These are phyloP conservation scores for Mycogone perniciosa DNA, from an alignment of 2,329 filamentous ascomycete species.

Conservation along the genomic window DNA sequence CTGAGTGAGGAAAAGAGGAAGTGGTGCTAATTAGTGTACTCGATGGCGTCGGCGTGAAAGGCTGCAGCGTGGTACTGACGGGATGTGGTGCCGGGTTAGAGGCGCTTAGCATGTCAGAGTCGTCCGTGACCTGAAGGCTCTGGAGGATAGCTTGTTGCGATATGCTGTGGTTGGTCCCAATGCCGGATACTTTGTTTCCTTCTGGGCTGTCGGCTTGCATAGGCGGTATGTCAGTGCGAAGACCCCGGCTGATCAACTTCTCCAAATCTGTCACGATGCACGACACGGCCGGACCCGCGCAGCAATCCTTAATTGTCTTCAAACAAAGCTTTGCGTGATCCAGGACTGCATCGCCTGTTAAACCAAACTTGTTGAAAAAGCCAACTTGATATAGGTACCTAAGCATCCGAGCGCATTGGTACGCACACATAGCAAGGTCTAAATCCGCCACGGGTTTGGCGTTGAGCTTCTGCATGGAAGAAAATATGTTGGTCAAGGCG, in stretches of 20 bases:
- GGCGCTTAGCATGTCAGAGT: constrained; percentile 21
- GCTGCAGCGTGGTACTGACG: background rate
- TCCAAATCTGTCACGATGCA: constrained; percentile 45
- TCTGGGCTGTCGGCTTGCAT: constrained; percentile 15
- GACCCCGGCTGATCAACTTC: constrained; percentile 42
- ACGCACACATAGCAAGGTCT: constrained; percentile 49
- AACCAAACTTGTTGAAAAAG: constrained; percentile 33
- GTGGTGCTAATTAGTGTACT: constrained; percentile 14
- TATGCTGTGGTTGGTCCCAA: constrained; percentile 1
- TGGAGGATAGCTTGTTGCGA: constrained; percentile 19
- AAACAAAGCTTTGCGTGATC: constrained; percentile 47
- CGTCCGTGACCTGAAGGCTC: constrained; percentile 21
- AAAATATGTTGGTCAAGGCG: constrained; percentile 51
- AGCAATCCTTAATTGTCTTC: constrained; percentile 44
- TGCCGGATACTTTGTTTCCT: constrained; percentile 8
- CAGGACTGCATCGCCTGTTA: constrained; percentile 40
- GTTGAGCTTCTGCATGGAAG: constrained; percentile 43
- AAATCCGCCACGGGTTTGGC: constrained; percentile 48
- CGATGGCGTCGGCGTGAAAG: background rate
- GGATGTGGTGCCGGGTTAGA: background rate
- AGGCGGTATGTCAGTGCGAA: constrained; percentile 23
- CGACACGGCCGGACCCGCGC: constrained; percentile 43
- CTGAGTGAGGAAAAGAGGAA: constrained; percentile 26
- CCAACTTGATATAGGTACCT: constrained; percentile 44
- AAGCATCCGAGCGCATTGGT: constrained; percentile 48